phyloP scores from a whole-genome alignment of 2,329 filamentous ascomycete species.

The Xylariaceae sp. region DNA sequence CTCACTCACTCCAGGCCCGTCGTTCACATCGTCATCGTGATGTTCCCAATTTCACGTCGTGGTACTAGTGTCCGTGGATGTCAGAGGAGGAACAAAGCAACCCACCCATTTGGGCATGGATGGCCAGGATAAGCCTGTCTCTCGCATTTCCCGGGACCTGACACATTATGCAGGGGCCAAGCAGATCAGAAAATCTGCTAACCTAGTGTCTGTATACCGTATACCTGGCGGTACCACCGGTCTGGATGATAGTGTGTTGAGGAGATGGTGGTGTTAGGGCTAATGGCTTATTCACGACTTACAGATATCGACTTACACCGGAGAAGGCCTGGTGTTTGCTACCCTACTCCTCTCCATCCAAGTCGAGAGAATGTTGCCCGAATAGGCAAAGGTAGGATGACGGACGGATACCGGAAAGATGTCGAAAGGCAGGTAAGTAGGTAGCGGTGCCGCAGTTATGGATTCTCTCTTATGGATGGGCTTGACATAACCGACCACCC shows the following conservation, averaged over 20 bases:
- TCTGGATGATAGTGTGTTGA: too few relatives aligned
- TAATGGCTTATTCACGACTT: too few relatives aligned
- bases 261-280: too few relatives aligned
- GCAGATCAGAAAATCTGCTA: constrained; percentile 10
- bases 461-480: too few relatives aligned
- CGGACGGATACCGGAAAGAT: too few relatives aligned
- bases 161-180: constrained; percentile 22
- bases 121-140: constrained; percentile 22
- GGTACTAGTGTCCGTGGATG: not conserved
- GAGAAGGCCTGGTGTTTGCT: too few relatives aligned
- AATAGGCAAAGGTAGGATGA: too few relatives aligned
- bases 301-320: too few relatives aligned
- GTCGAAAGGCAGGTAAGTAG: not conserved
- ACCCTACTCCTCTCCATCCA: too few relatives aligned
- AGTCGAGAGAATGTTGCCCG: too few relatives aligned
- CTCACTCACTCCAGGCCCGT: not conserved
- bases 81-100: not conserved
- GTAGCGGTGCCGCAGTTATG: not conserved
- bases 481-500: not conserved
- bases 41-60: constrained; percentile 1
- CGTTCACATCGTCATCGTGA: constrained; percentile 4
- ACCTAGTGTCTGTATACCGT: too few relatives aligned
- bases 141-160: constrained; percentile 27
- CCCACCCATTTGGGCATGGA: constrained; percentile 9
- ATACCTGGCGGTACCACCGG: too few relatives aligned